Conservation (phyloP, 306 rosid species). For the Ormosia emarginata region DNA sequence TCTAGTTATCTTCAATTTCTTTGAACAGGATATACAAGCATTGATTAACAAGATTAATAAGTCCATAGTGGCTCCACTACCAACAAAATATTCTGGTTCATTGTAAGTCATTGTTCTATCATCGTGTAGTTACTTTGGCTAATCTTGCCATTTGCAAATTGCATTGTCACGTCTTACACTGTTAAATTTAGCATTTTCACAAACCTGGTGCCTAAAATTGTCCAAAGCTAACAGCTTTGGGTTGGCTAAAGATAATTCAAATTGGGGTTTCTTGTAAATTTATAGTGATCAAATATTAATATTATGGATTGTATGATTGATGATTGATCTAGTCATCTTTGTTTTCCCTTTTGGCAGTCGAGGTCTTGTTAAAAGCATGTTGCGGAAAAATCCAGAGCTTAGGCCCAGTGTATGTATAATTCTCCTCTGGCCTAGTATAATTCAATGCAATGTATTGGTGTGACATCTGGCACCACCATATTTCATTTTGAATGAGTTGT, state of each 20-base stretch:
- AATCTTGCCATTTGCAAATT: conserved; percentile 13
- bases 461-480: conserved; percentile 1
- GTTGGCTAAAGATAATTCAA: conserved; percentile 9
- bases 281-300: background rate
- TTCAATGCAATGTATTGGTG: conserved; percentile 15
- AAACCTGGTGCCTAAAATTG: background rate
- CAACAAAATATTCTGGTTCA: conserved; percentile 85
- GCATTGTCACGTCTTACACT: background rate
- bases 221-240: conserved; percentile 1
- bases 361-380: conserved; percentile 92
- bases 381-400: conserved; percentile 97
- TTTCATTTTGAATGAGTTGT: background rate
- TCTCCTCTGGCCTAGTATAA: conserved; percentile 27
- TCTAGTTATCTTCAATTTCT: conserved; percentile 32
- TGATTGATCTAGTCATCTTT: conserved; percentile 24
- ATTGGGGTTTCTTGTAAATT: conserved; percentile 14
- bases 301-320: background rate
- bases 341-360: conserved; percentile 66
- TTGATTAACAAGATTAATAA: conserved; percentile 88
- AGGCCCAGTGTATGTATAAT: conserved; percentile 86
- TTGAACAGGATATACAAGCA: conserved; percentile 93
- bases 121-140: conserved; percentile 10
- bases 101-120: conserved; percentile 60
- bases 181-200: conserved; percentile 2
- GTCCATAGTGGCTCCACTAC: conserved; percentile 96